A percentile compares a stretch with the other conserved stretches of the same genome.
phyloP scores from a whole-genome alignment of 2,329 filamentous ascomycete species.

The Hypoxylon sp. region DNA sequence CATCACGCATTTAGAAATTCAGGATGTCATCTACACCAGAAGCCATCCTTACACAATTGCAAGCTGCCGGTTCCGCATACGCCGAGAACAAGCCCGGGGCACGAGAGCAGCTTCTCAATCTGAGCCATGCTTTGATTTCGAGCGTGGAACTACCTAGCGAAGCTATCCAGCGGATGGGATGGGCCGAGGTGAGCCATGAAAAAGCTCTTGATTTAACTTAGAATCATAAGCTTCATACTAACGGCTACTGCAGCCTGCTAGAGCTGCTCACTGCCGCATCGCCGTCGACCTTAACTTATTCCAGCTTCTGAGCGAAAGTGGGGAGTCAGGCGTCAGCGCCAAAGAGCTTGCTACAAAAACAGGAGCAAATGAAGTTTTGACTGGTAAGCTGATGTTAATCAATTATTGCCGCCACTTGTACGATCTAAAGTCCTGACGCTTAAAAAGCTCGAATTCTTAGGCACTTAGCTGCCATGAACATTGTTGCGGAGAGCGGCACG shows the following conservation, averaged over 20 bases:
- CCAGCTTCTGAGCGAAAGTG: conserved; percentile 50
- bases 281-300: conserved; percentile 56
- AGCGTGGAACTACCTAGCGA: conserved; percentile 57
- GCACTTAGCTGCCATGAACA: conserved; percentile 57
- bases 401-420: not conserved
- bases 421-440: not conserved
- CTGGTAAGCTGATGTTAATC: conserved; percentile 16
- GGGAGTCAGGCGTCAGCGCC: conserved; percentile 45
- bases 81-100: conserved; percentile 52
- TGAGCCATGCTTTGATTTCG: conserved; percentile 53
- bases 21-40: conserved; percentile 25
- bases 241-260: conserved; percentile 49
- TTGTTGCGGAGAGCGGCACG: conserved; percentile 49
- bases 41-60: conserved; percentile 37
- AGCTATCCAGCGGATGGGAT: conserved; percentile 54
- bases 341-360: conserved; percentile 50
- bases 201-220: too few relatives aligned
- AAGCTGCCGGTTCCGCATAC: conserved; percentile 51
- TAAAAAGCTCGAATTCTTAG: conserved; percentile 51
- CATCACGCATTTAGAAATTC: not conserved
- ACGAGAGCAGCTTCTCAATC: conserved; percentile 55
- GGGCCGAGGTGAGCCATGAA: conserved; percentile 55
- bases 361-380: conserved; percentile 48
- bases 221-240: not conserved
- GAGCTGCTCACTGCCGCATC: conserved; percentile 54